Evolutionary conservation across 2,329 filamentous ascomycete genomes (phyloP), one percentile per base, ranked within the genome.

Genomic region (Fusarium hostae): DNA sequence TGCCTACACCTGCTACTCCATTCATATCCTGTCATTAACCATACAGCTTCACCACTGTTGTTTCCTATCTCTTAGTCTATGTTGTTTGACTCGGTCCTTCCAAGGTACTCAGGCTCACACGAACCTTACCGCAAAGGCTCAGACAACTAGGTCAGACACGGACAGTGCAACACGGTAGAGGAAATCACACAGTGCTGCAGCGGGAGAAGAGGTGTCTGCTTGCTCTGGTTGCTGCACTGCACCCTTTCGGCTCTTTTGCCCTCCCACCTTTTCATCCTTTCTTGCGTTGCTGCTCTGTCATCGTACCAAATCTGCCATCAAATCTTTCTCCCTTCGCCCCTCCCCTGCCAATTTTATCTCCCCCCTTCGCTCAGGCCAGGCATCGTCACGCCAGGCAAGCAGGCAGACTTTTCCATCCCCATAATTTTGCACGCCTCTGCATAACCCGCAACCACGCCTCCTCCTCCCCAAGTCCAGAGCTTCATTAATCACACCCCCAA

Each of bases 401-500:
- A 70, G 61, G 67, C 66, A 68, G 45, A 71, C 62, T 71, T 68
- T 65, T 60, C 70, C 52, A 70, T 75, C 72, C 72, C 67, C 71
- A 63, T 72, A 70, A 62, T 75, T 79, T 78, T 76, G 73, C 78
- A 80, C 79, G 78, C 79, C 78, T 79, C 79, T 78, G 70, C 75
- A 68, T 63, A 75, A 74, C 77, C 77, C 75, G 72, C 78, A 74
- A 78, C 79, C 80, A 82, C 80, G 78, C 80, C 80, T 81, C 80
- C 71, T 68, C 71, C 80, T 69, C 63, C 71, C 73, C 55, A 72
- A 68, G 75, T 76, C 74, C 77, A 79, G 76, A 75, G 61, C 72
- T 70, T 73, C 72, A 81, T 82, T 82, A 82, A 81, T 80, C 81
- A 82, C 80, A 82, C 80, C 79, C 80, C 80, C 80, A 77, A 75